Base-by-base conservation (phyloP, 805 yeast species). In the Kazachstania psychrophila region DNA sequence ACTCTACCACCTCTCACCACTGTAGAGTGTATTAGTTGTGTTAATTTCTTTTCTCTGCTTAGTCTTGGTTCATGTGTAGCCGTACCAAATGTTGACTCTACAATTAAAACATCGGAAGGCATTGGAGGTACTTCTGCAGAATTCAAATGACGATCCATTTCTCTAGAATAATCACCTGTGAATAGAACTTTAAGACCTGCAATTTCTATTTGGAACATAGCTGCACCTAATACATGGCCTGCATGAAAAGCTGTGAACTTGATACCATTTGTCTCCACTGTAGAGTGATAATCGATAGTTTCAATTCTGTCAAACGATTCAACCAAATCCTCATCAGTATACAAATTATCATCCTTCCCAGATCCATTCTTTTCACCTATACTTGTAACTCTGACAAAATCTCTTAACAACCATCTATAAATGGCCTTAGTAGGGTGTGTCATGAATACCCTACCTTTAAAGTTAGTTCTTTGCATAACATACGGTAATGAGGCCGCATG, bases 201-300 rank as follows among this genome's bases (percentile, higher is more conserved):
- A 50, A 92, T 81, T 59, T 92, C 99, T 33, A 92, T 75, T 46
- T 92, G 78, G 59, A 79, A 92, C 97, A 92, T 92, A 10, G 97
- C 96, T 9, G 98, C 97, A 38, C 99, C 99, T 30, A 92, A 66
- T 10, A 92, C 99, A 69, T 92, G 99, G n/a, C 99, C 99, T 6
- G 99, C 99, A 63, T 89, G 99, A 59, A 81, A 92, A 1, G 98
- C 98, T 1, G 98, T 92, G 65, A 92, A 89, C 53, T 92, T 70
- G 39, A 92, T 79, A 36, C 98, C 98, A 41, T 84, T 94, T 24
- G 88, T 83, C 49, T 92, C 97, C 45, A 86, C 73, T 0, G 98
- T 92, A 4, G 96, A 85, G 60, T 92, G 97, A 60, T 81, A 92
- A 58, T 92, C 98, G 17, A 92, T 75, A 1, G 97, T 85, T 58